Evolutionary conservation across 441 rosid genomes (phyloP).

Genomic region (Gossypium laxum): DNA sequence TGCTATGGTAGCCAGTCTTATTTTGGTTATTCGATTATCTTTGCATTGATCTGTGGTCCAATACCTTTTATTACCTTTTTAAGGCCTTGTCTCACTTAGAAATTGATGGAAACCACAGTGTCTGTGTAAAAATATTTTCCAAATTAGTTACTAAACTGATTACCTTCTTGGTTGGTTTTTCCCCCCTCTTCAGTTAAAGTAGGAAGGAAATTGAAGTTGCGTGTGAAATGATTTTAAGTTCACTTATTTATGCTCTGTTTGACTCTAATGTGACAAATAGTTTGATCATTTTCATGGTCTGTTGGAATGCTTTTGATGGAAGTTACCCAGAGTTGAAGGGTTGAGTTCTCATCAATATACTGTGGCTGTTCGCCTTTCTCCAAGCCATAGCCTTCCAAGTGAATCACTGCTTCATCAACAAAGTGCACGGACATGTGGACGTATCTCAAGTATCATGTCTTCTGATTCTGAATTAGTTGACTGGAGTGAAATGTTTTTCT

Average conservation of each 20-base stretch:
- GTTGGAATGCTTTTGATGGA: conserved; percentile 21
- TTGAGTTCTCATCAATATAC: conserved; percentile 60
- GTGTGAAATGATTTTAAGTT: not conserved
- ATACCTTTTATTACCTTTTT: not conserved
- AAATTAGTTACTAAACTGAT: not conserved
- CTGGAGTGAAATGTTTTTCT: conserved; percentile 92
- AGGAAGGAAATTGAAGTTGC: not conserved
- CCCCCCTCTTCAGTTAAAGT: not conserved
- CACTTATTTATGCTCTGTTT: not conserved
- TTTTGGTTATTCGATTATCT: not conserved
- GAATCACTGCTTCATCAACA: conserved; percentile 56
- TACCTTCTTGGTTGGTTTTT: not conserved
- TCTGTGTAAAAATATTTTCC: not conserved
- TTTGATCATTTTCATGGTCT: conserved; percentile 11
- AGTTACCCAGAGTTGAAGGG: conserved; percentile 52
- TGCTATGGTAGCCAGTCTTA: not conserved
- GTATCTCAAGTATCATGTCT: conserved; percentile 39
- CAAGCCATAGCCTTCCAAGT: conserved; percentile 36
- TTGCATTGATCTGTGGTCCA: not conserved
- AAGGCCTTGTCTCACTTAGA: not conserved
- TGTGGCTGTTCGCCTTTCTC: conserved; percentile 50
- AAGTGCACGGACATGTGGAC: conserved; percentile 85
- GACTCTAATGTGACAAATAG: not conserved
- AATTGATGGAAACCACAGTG: not conserved
- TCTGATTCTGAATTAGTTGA: conserved; percentile 48